These are phyloP conservation scores for Coemansia guatemalensis DNA, from an alignment of 192 early-diverging fungal genomes.

Conservation along the genomic window DNA sequence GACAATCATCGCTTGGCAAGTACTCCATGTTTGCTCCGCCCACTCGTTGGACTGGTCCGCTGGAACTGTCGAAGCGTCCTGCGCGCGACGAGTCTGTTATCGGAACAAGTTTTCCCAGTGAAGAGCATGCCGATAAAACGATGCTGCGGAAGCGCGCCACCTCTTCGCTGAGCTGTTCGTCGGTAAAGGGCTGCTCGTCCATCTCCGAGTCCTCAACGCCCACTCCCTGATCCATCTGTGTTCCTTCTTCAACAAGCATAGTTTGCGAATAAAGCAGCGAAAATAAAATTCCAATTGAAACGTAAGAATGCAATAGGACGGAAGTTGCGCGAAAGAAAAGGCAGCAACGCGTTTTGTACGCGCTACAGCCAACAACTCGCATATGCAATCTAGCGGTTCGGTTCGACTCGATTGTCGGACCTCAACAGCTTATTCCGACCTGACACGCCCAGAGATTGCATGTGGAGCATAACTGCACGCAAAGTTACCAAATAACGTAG, in stretches of 20 bases:
- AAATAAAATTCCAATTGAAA: background rate
- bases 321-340: background rate
- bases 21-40: slow-evolving; percentile 54
- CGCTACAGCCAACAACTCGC: background rate
- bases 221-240: background rate
- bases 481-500: too few relatives aligned
- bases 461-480: too few relatives aligned
- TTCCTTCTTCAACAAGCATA: background rate
- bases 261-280: slow-evolving; percentile 2
- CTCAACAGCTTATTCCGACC: too few relatives aligned
- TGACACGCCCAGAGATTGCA: too few relatives aligned
- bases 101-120: slow-evolving; percentile 76
- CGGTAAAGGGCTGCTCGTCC: slow-evolving; percentile 14
- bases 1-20: slow-evolving; percentile 77
- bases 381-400: too few relatives aligned
- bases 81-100: background rate
- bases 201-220: slow-evolving; percentile 7
- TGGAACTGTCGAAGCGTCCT: background rate
- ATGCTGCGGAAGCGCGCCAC: slow-evolving; percentile 40
- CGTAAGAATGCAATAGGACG: background rate
- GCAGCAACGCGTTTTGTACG: slow-evolving; percentile 6
- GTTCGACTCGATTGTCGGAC: too few relatives aligned
- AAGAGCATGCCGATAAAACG: slow-evolving; percentile 77
- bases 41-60: slow-evolving; percentile 28
- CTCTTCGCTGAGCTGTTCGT: slow-evolving; percentile 37